phyloP scores from a whole-genome alignment of 768 basidiomycete species.

The Amanita polypyramis region DNA sequence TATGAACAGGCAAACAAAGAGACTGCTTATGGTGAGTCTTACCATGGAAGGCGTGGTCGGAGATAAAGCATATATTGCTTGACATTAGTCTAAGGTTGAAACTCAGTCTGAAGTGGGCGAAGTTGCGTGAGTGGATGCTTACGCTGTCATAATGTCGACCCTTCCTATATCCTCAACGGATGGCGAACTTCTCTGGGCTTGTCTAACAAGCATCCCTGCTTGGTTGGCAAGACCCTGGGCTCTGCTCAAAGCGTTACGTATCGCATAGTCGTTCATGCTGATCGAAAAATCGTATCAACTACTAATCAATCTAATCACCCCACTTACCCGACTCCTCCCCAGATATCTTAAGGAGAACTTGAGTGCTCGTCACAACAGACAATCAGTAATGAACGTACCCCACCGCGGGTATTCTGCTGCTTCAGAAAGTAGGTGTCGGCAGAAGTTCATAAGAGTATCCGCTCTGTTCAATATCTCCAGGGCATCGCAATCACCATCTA shows the following conservation, averaged over 20 bases:
- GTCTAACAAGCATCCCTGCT: constrained; percentile 24
- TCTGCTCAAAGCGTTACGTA: constrained; percentile 26
- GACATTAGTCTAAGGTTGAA: constrained; percentile 21
- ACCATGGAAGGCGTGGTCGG: constrained; percentile 34
- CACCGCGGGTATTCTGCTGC: constrained; percentile 30
- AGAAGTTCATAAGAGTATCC: constrained; percentile 21
- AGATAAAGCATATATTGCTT: constrained; percentile 30
- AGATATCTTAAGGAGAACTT: constrained; percentile 23
- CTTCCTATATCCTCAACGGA: constrained; percentile 26
- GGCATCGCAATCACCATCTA: constrained; percentile 31
- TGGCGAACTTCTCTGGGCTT: constrained; percentile 26
- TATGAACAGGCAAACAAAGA: constrained; percentile 6
- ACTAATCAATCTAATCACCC: neutral
- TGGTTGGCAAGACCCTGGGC: constrained; percentile 26
- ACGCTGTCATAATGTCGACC: constrained; percentile 30
- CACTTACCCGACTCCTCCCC: constrained; percentile 28
- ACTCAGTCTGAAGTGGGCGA: too few relatives aligned
- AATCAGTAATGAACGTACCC: constrained; percentile 17
- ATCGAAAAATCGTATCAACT: neutral
- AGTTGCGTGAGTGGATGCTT: neutral
- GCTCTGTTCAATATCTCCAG: constrained; percentile 29
- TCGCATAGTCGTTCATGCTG: constrained; percentile 31
- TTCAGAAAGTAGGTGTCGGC: constrained; percentile 22
- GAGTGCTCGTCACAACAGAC: neutral
- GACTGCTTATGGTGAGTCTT: constrained; percentile 9